Conservation (phyloP, 371 early-diverging fungal genomes). For the Rhizopus sp. region DNA sequence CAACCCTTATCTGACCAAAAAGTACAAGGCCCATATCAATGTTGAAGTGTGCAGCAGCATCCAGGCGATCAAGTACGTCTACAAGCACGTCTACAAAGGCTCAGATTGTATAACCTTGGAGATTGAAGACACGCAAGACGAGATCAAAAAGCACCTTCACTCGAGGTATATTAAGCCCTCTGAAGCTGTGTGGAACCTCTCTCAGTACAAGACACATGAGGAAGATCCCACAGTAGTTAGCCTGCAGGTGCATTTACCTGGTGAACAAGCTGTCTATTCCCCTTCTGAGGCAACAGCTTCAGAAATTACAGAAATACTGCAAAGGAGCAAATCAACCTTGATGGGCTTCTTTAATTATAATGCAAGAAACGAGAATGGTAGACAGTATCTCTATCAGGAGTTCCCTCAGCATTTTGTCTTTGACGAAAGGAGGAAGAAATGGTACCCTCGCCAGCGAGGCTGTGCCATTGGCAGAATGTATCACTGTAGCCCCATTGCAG, state of each 20-base stretch:
- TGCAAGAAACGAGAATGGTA: background rate
- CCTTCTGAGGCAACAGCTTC: background rate
- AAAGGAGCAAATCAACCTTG: background rate
- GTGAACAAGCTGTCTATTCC: slow-evolving; percentile 13
- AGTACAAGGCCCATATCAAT: slow-evolving; percentile 46
- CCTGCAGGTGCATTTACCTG: slow-evolving; percentile 4
- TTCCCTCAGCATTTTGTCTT: slow-evolving; percentile 10
- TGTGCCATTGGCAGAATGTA: too few species aligned
- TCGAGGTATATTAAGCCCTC: too few species aligned
- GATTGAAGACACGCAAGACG: too few species aligned
- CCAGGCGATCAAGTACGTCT: slow-evolving; percentile 37
- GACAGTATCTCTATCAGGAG: slow-evolving; percentile 2
- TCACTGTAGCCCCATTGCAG: too few species aligned
- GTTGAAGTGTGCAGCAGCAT: slow-evolving; percentile 36
- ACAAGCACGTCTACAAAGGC: too few species aligned
- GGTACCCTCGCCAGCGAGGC: too few species aligned
- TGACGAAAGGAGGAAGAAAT: too few species aligned
- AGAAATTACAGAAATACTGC: too few species aligned
- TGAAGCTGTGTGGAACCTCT: too few species aligned
- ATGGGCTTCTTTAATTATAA: slow-evolving; percentile 9
- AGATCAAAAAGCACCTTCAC: too few species aligned
- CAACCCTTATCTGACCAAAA: slow-evolving; percentile 31
- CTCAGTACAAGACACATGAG: slow-evolving; percentile 2
- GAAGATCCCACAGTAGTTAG: background rate
- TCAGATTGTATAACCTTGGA: too few species aligned